Percentiles rank a stretch among this genome's conserved stretches.
phyloP scores from a whole-genome alignment of 2,329 filamentous ascomycete genomes.

The Apiospora phragmitis region DNA sequence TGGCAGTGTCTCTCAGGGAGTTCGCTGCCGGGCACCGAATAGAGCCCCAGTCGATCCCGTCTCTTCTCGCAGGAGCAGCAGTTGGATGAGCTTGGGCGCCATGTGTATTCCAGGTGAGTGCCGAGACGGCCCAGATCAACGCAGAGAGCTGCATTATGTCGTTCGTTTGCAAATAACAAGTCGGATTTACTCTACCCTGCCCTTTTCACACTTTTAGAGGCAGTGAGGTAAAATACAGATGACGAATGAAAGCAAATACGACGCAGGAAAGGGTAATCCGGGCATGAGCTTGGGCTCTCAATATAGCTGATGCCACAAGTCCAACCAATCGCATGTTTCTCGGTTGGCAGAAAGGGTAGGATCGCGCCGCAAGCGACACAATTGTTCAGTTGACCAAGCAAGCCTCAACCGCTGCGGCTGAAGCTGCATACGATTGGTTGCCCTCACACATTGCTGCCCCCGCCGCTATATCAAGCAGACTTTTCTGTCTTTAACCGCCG shows the following conservation, averaged over 20 bases:
- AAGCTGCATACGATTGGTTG: background rate
- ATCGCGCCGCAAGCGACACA: background rate
- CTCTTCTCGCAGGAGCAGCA: background rate
- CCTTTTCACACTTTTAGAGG: background rate
- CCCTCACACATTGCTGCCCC: background rate
- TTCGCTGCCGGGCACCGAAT: constrained; percentile 11
- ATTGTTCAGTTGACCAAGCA: background rate
- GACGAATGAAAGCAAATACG: background rate
- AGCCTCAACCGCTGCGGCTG: background rate
- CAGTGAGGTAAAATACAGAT: background rate
- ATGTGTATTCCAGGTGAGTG: background rate
- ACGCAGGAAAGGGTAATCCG: background rate
- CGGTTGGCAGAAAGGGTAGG: background rate
- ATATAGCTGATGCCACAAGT: background rate
- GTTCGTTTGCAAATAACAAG: background rate
- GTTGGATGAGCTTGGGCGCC: background rate
- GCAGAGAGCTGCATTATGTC: background rate
- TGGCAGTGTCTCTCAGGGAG: background rate
- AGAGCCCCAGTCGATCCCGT: constrained; percentile 11
- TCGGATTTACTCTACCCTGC: no score
- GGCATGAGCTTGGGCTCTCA: background rate
- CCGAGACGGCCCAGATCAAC: background rate
- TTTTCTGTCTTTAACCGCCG: background rate
- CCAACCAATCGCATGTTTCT: background rate
- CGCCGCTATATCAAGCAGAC: background rate